Conservation (phyloP, 176 grass and related monocot species). For the Paspalum vaginatum region DNA sequence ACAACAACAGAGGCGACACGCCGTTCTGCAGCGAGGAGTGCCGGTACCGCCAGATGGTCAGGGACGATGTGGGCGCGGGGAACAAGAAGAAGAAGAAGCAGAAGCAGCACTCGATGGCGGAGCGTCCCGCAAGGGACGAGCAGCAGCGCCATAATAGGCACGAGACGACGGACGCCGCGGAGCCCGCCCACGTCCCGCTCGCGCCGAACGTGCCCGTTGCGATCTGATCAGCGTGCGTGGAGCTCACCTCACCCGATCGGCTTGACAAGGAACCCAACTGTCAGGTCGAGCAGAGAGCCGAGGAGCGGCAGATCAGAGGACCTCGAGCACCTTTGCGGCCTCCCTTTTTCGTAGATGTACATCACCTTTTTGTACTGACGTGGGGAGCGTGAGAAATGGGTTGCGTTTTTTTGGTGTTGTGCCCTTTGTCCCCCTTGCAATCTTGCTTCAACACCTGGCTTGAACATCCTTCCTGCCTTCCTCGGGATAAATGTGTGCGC, state of each 20-base stretch:
- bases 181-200: constrained; percentile 4
- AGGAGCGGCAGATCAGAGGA: background rate
- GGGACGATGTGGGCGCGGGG: constrained; percentile 10
- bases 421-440: background rate
- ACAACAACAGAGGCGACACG: constrained; percentile 56
- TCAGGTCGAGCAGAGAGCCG: background rate
- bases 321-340: background rate
- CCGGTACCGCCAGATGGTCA: constrained; percentile 44
- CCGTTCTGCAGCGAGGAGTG: constrained; percentile 75
- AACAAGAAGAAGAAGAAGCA: background rate
- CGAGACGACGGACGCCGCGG: background rate
- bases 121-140: constrained; percentile 21
- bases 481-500: no score
- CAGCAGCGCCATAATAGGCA: background rate
- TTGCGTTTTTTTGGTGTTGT: background rate
- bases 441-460: background rate
- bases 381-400: background rate
- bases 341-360: background rate
- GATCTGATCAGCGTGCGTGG: constrained; percentile 13
- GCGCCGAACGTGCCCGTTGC: constrained; percentile 41
- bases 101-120: background rate
- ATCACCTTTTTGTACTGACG: background rate
- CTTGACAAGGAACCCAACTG: background rate
- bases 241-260: constrained; percentile 4
- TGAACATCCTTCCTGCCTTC: no score